phyloP scores from a whole-genome alignment of 1,139 yeast species.

The Yamadazyma friedrichii region DNA sequence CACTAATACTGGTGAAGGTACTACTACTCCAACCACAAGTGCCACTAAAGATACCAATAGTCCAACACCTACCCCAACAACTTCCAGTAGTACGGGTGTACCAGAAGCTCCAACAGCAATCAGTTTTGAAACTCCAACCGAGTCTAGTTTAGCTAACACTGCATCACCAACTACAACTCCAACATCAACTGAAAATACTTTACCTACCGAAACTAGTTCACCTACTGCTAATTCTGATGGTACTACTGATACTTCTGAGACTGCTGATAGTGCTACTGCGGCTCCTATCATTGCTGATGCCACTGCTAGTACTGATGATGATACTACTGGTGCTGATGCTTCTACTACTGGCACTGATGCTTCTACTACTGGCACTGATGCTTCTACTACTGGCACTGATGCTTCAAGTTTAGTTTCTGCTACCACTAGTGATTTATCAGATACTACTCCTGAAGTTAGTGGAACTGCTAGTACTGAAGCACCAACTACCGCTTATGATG shows the following conservation, averaged over 20 bases:
- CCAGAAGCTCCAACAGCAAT: slow-evolving; percentile 3
- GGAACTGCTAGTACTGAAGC: background rate
- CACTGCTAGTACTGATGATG: slow-evolving; percentile 3
- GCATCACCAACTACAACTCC: slow-evolving; percentile 1
- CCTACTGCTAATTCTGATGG: background rate
- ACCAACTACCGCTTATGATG: slow-evolving; percentile 4
- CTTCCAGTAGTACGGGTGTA: background rate
- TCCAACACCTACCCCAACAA: slow-evolving; percentile 6
- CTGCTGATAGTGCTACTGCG: slow-evolving; percentile 4
- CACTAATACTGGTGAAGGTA: slow-evolving; percentile 3
- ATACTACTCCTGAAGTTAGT: background rate
- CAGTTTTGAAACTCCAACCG: slow-evolving; percentile 3
- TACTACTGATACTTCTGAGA: slow-evolving; percentile 1
- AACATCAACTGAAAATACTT: background rate
- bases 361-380: background rate
- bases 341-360: slow-evolving; percentile 1
- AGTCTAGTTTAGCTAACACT: slow-evolving; percentile 3
- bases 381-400: background rate
- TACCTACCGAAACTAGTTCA: slow-evolving; percentile 4
- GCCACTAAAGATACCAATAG: slow-evolving; percentile 2
- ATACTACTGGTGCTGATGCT: slow-evolving; percentile 1
- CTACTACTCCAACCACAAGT: slow-evolving; percentile 7
- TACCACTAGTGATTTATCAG: background rate
- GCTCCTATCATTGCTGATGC: background rate
- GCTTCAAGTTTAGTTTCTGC: slow-evolving; percentile 2